phyloP scores from a whole-genome alignment of 805 yeast genomes.

The Candida dendrica region DNA sequence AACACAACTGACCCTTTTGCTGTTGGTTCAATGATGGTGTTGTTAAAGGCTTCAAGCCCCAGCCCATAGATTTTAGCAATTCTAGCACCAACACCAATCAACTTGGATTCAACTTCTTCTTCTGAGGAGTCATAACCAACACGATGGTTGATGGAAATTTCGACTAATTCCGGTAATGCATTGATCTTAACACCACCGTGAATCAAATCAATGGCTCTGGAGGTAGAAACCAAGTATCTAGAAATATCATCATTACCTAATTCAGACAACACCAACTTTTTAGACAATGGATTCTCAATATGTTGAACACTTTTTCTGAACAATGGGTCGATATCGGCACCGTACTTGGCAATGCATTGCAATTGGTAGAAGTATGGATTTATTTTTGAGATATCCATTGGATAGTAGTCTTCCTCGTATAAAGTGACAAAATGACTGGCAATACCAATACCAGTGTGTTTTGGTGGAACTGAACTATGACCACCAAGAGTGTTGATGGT shows the following conservation, averaged over 20 bases:
- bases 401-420: conserved; percentile 48
- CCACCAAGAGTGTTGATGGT: conserved; percentile 63
- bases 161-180: conserved; percentile 56
- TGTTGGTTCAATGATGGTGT: not conserved
- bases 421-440: conserved; percentile 47
- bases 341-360: conserved; percentile 52
- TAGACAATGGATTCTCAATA: conserved; percentile 29
- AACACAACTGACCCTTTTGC: not conserved
- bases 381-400: conserved; percentile 35
- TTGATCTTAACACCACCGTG: conserved; percentile 61
- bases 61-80: conserved; percentile 35
- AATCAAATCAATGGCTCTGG: conserved; percentile 47
- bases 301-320: conserved; percentile 26
- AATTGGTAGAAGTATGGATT: conserved; percentile 56
- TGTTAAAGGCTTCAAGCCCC: not conserved
- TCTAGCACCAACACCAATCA: conserved; percentile 22
- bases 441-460: conserved; percentile 74
- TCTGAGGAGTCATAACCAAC: conserved; percentile 41
- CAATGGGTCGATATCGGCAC: conserved; percentile 20
- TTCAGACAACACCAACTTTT: conserved; percentile 24
- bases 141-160: conserved; percentile 48
- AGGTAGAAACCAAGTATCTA: not conserved
- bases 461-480: conserved; percentile 76
- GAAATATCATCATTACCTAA: conserved; percentile 5
- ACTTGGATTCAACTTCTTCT: conserved; percentile 16